Base-by-base conservation (phyloP, 345 rosid genomes). In the Rhodomyrtus tomentosa region DNA sequence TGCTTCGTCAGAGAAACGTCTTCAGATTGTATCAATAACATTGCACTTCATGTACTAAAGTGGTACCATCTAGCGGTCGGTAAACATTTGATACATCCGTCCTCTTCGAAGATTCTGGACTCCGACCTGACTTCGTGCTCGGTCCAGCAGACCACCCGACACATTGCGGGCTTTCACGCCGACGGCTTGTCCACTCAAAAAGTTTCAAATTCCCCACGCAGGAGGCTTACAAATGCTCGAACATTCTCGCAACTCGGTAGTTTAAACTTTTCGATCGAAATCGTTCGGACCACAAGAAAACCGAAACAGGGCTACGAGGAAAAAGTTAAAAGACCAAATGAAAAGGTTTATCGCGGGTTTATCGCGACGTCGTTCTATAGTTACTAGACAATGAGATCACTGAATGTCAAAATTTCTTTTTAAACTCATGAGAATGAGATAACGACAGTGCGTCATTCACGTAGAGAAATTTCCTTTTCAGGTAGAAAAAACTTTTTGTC, bases 61-160 rank as follows among this genome's bases (percentile, higher is more conserved):
- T 1, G 25, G 1, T 36, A 32, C 13, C 25, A 8, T 4, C 13
- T 9, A 8, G 25, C 1, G 7, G 45, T 68, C 1, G 22, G 11
- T 59, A 15, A 36, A 15, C 74, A 59, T 29, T 29, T 29, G 21
- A 9, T 29, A 29, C 40, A 29, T 62, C 8, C 40, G 7, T 7
- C 11, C 74, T 62, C 40, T 62, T 3, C 10, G 22, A 62, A 62
- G 40, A 16, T 29, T 29, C 5, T 62, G 22, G 3, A 59, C 22
- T 62, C 74, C 22, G 18, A 29, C 1, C 68, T 56, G 36, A 0
- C 18, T n/a, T 56, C 22, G 1, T 4, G 36, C 73, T n/a, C 5
- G 2, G 32, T 8, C 73, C 21, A 1, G 5, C 74, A 1, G 0
- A 59, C 21, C 38, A 29, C 22, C 0, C 0, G 15, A 29, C 40